phyloP scores from a whole-genome alignment of 2,329 filamentous ascomycete genomes.

The Colletotrichum theobromicola region DNA sequence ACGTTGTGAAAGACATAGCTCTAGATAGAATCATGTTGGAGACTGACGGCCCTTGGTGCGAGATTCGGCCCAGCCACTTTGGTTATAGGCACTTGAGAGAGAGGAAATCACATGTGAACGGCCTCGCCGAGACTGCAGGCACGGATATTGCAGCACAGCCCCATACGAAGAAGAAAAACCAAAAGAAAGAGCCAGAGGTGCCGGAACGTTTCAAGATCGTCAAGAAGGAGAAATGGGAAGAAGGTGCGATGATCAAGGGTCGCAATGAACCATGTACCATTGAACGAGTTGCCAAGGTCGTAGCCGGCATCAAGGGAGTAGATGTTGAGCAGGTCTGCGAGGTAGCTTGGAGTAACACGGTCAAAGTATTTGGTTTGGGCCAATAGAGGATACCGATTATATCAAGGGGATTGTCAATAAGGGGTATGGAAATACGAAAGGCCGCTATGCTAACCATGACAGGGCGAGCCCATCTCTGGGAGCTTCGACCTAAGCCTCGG shows the following conservation, averaged over 20 bases:
- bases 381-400: constrained; percentile 37
- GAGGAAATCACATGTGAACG: constrained; percentile 36
- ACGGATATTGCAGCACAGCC: constrained; percentile 26
- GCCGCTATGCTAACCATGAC: not conserved
- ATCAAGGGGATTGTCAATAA: not conserved
- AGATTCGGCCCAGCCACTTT: constrained; percentile 88
- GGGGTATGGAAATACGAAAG: constrained; percentile 7
- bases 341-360: constrained; percentile 83
- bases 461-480: not conserved
- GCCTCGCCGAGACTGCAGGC: constrained; percentile 19
- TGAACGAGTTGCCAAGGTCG: constrained; percentile 82
- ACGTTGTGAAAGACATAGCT: constrained; percentile 79
- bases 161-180: constrained; percentile 51
- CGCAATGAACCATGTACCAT: constrained; percentile 93
- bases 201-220: constrained; percentile 79
- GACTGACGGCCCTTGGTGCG: constrained; percentile 98
- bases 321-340: constrained; percentile 83
- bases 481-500: not conserved
- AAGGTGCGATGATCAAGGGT: constrained; percentile 90
- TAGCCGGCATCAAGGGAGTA: constrained; percentile 85
- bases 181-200: constrained; percentile 68
- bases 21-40: constrained; percentile 88
- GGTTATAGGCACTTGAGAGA: constrained; percentile 73
- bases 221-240: constrained; percentile 95
- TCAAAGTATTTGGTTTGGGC: constrained; percentile 77